Conservation (phyloP, 352 stramenopile genomes). For the Aphanomyces stellatus region DNA sequence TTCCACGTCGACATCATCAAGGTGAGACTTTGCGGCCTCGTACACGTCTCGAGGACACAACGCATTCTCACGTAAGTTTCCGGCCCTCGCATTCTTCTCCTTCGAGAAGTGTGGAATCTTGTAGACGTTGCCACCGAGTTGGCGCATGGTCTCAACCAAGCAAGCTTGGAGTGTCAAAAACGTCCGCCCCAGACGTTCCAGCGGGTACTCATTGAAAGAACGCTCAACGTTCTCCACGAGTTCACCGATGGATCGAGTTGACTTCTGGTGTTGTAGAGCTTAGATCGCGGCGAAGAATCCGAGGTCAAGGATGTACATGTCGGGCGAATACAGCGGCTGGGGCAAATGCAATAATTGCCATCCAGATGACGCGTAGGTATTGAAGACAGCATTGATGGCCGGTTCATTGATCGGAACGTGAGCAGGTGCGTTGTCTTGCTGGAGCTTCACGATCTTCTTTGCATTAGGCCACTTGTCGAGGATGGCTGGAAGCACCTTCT, state of each 20-base stretch:
- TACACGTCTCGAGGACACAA: neutral
- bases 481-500: neutral
- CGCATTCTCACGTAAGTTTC: neutral
- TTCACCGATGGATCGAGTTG: neutral
- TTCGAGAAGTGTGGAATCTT: neutral
- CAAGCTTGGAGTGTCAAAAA: neutral
- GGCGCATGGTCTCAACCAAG: neutral
- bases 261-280: neutral
- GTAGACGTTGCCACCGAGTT: neutral
- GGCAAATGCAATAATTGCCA: neutral
- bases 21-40: neutral
- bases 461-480: neutral
- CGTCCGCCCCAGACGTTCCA: neutral
- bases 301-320: neutral
- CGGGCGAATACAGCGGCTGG: neutral
- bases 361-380: neutral
- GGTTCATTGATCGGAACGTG: neutral
- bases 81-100: neutral
- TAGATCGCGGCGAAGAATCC: neutral
- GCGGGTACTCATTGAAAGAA: neutral
- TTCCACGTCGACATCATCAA: neutral
- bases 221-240: neutral
- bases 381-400: neutral
- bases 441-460: neutral
- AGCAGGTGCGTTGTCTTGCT: neutral